Base-by-base conservation (phyloP, 2,329 filamentous ascomycete genomes). In the Phoma sp. region DNA sequence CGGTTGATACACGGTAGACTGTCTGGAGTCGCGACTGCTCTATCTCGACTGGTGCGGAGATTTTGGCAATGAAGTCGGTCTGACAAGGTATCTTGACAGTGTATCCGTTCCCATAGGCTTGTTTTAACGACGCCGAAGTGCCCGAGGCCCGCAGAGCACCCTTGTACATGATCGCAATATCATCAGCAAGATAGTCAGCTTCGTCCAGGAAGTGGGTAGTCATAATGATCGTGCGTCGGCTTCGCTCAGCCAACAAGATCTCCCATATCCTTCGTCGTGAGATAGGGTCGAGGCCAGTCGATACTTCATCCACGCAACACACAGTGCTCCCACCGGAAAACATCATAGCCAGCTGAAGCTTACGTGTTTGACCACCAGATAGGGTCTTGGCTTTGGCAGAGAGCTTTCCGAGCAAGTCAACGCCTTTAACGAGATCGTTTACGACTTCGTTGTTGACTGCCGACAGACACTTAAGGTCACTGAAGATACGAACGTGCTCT, bases 161-260 rank as follows among this genome's bases (percentile, higher is more conserved):
- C 70, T 92, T 93, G 4, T 90, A 93, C 30, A 96, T 78, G 50
- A 96, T 91, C 2, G 87, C 89, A 60, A 96, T 95, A 53, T 92
- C 87, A 68, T 96, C 92, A 0, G 91, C 89, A 0, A 96, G 81
- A 2, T 96, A 80, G 67, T 96, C 92, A 0, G 92, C 92, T 72
- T 96, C 92, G 66, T 96, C 92, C 7, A 96, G 80, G 72, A 96
- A 96, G 72, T 96, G 92, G 0, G 92, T 96, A 0, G 92, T 96
- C 59, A 96, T 74, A 45, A 96, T 85, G 61, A 96, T 89, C 0
- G 92, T 96, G 23, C 92, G 82, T 53, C 80, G 81, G 15, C 90
- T 90, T 47, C 92, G 85, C 72, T 96, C 92, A 1, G 89, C 89
- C 10, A 96, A 78, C 20, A 96, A 79, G 51, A 96, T 96, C 64